Evolutionary conservation across 805 yeast species (phyloP).

Genomic region (Yamadazyma takamatsuzukensis): DNA sequence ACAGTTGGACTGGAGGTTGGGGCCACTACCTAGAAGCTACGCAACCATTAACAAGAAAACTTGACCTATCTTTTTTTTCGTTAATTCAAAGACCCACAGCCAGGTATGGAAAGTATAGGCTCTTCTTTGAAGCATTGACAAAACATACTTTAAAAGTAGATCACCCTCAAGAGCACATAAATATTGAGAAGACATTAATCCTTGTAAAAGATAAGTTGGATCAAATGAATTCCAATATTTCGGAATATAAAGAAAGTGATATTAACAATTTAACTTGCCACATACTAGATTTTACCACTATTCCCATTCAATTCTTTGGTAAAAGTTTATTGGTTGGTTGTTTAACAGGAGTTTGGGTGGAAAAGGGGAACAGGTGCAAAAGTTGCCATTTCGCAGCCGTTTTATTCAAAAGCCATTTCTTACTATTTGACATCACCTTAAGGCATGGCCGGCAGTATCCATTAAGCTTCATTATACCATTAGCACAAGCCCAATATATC

Average conservation of each 20-base stretch:
- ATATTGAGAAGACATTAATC: not conserved
- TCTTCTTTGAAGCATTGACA: slow-evolving; percentile 40
- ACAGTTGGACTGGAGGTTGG: slow-evolving; percentile 26
- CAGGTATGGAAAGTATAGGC: slow-evolving; percentile 47
- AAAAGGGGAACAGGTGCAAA: slow-evolving; percentile 12
- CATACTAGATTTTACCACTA: too few species aligned
- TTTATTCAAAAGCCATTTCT: slow-evolving; percentile 49
- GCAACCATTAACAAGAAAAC: slow-evolving; percentile 28
- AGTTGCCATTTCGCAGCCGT: slow-evolving; percentile 28
- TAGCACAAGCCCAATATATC: slow-evolving; percentile 29
- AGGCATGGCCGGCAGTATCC: slow-evolving; percentile 17
- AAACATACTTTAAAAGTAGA: not conserved
- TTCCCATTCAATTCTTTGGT: slow-evolving; percentile 31
- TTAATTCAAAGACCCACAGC: slow-evolving; percentile 52
- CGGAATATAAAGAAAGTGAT: not conserved
- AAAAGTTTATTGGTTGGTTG: slow-evolving; percentile 43
- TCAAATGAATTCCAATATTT: not conserved
- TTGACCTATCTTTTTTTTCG: slow-evolving; percentile 53
- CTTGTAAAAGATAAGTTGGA: slow-evolving; percentile 4
- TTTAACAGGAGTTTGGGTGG: slow-evolving; percentile 37
- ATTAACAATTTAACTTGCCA: too few species aligned
- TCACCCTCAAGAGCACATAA: not conserved
- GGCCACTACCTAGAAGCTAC: slow-evolving; percentile 38
- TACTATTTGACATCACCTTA: slow-evolving; percentile 24
- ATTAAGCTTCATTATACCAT: slow-evolving; percentile 48